Evolutionary conservation across 2,329 filamentous ascomycete genomes (phyloP).

Genomic region (Cladobotryum protrusum): DNA sequence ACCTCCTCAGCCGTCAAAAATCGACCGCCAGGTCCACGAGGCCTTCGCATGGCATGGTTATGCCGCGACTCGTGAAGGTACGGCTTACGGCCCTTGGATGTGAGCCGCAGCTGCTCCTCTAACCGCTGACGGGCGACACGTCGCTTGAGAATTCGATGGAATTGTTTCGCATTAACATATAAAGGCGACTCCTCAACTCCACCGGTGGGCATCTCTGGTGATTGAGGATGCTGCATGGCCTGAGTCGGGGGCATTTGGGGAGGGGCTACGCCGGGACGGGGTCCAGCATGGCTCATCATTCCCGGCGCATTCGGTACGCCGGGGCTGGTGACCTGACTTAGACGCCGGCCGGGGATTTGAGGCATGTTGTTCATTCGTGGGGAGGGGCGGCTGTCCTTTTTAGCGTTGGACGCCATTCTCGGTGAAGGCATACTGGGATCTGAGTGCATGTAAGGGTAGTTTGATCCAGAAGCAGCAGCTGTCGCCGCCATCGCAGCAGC

Average conservation of each 20-base stretch:
- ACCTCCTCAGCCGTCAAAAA: slow-evolving; percentile 97
- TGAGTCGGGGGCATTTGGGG: slow-evolving; percentile 58
- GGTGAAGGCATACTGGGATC: slow-evolving; percentile 68
- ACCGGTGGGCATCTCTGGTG: slow-evolving; percentile 69
- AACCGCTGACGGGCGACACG: slow-evolving; percentile 88
- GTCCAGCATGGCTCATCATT: slow-evolving; percentile 63
- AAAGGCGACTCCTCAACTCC: slow-evolving; percentile 84
- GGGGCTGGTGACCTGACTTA: slow-evolving; percentile 74
- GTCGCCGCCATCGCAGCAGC: slow-evolving; percentile 89
- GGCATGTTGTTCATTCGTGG: slow-evolving; percentile 63
- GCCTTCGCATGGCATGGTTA: slow-evolving; percentile 95
- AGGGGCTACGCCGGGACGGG: slow-evolving; percentile 45
- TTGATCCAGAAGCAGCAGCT: slow-evolving; percentile 80
- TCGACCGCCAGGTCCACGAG: slow-evolving; percentile 85
- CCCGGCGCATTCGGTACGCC: slow-evolving; percentile 66
- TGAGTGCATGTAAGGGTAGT: slow-evolving; percentile 65
- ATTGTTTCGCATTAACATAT: slow-evolving; percentile 98
- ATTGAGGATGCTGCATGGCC: slow-evolving; percentile 62
- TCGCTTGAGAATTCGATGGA: slow-evolving; percentile 92
- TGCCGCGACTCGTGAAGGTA: slow-evolving; percentile 97
- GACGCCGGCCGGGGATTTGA: slow-evolving; percentile 57
- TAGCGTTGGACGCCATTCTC: slow-evolving; percentile 69
- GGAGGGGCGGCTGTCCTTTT: slow-evolving; percentile 66
- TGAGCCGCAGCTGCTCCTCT: slow-evolving; percentile 85
- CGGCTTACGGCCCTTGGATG: slow-evolving; percentile 91